These are phyloP conservation scores for Globisporangium solare DNA, from an alignment of 352 stramenopile species.

Conservation along the genomic window DNA sequence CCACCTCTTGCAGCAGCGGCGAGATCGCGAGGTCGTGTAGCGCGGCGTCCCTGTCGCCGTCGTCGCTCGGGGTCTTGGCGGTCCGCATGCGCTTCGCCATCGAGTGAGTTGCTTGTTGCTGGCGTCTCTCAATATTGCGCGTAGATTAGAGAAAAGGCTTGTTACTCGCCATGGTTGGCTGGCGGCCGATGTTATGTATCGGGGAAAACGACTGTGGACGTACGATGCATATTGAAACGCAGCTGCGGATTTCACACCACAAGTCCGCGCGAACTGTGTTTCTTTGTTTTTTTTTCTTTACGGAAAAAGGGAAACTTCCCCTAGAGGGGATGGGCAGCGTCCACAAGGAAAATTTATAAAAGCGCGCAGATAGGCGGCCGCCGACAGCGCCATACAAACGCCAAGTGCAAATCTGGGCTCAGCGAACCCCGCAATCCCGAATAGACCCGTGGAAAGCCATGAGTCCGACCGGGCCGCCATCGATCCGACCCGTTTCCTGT, in stretches of 20 bases:
- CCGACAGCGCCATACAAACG: not conserved
- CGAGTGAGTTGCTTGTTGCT: constrained; percentile 4
- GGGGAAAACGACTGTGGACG: constrained; percentile 9
- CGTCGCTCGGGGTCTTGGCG: constrained; percentile 15
- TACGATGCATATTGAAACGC: constrained; percentile 13
- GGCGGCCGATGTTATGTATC: constrained; percentile 15
- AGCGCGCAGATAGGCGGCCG: not conserved
- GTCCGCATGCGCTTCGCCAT: constrained; percentile 73
- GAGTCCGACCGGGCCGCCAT: not conserved
- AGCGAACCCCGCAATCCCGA: not conserved
- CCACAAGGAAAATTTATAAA: not conserved
- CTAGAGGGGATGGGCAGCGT: not conserved
- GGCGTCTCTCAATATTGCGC: not conserved
- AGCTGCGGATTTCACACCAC: constrained; percentile 10
- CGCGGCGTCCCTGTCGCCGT: constrained; percentile 7
- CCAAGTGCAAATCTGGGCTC: not conserved
- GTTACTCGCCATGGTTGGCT: constrained; percentile 31
- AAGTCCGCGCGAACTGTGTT: not conserved
- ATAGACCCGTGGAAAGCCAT: not conserved
- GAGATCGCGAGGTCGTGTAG: constrained; percentile 12
- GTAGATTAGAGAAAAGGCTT: constrained; percentile 4
- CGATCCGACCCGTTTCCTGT: not conserved
- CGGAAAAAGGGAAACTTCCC: too few relatives aligned
- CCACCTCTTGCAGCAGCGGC: constrained; percentile 4
- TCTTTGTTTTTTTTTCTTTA: not conserved